Evolutionary conservation across 495 filamentous ascomycete genomes (phyloP).

Genomic region (Penicillium cataractarum): DNA sequence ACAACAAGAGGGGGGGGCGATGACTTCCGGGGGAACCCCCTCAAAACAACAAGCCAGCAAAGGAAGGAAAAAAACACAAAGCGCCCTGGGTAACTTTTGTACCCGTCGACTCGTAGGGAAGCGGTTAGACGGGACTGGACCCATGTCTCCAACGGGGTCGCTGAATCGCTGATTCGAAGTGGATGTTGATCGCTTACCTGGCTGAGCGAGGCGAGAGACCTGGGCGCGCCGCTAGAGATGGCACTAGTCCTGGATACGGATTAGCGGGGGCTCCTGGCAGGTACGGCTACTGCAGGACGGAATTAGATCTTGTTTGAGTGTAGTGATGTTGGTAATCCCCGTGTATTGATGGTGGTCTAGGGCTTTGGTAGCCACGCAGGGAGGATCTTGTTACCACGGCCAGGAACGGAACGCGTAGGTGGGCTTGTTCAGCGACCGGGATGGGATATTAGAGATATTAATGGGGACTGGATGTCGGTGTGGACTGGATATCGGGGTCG

Average conservation of each 20-base stretch:
- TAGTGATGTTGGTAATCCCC: not conserved
- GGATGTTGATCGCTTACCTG: constrained; percentile 27
- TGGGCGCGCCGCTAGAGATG: not conserved
- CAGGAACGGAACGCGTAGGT: constrained; percentile 9
- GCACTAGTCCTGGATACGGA: constrained; percentile 11
- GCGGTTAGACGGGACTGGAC: no score
- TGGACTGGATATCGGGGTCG: not conserved
- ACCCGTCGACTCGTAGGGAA: no score
- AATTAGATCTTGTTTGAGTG: not conserved
- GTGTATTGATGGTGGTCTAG: not conserved
- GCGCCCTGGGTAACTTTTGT: no score
- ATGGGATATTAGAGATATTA: not conserved
- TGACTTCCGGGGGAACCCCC: no score
- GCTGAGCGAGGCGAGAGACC: constrained; percentile 14
- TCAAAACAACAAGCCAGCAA: not conserved
- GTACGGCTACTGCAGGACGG: not conserved
- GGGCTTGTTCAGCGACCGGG: not conserved
- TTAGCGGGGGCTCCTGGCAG: constrained; percentile 1
- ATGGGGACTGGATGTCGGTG: not conserved
- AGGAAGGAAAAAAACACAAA: no score
- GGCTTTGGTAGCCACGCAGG: constrained; percentile 30
- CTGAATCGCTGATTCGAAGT: constrained; percentile 25
- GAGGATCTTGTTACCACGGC: constrained; percentile 19
- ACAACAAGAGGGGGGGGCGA: no score
- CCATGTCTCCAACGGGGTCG: no score